These are phyloP conservation scores for Chenopodium quinoa DNA, from an alignment of 148 eudicot species.

Conservation along the genomic window DNA sequence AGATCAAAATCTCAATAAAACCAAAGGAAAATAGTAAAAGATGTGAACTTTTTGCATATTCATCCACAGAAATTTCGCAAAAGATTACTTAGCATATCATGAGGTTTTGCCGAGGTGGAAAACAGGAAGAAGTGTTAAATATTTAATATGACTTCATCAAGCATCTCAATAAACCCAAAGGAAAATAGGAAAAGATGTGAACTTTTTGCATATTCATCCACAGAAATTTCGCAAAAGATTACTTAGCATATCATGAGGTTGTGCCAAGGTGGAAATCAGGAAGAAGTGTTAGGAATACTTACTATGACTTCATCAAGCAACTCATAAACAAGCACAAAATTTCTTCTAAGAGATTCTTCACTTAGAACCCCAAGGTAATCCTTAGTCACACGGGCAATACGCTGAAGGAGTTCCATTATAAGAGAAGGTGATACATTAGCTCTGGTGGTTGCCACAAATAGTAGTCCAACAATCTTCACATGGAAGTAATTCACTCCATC, in stretches of 20 bases:
- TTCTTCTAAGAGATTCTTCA: conserved; percentile 85
- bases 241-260: neutral
- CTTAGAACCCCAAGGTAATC: conserved; percentile 95
- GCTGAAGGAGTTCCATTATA: conserved; percentile 85
- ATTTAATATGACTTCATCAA: conserved; percentile 94
- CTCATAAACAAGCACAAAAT: conserved; percentile 95
- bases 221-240: neutral
- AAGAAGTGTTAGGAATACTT: conserved; percentile 36
- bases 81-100: neutral
- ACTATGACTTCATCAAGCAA: conserved; percentile 94
- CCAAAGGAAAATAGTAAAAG: neutral
- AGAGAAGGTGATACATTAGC: conserved; percentile 81
- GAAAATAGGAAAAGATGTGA: neutral
- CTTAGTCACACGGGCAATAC: conserved; percentile 89
- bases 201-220: neutral
- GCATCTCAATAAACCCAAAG: conserved; percentile 18
- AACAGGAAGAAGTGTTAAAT: conserved; percentile 9
- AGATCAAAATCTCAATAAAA: neutral
- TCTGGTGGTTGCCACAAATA: conserved; percentile 96
- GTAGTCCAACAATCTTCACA: conserved; percentile 88
- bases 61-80: neutral
- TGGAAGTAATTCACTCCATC: conserved; percentile 98
- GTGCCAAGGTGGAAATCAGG: neutral
- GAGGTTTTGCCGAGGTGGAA: neutral
- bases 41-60: neutral